phyloP scores from a whole-genome alignment of 805 yeast species.

The Metschnikowia matae region DNA sequence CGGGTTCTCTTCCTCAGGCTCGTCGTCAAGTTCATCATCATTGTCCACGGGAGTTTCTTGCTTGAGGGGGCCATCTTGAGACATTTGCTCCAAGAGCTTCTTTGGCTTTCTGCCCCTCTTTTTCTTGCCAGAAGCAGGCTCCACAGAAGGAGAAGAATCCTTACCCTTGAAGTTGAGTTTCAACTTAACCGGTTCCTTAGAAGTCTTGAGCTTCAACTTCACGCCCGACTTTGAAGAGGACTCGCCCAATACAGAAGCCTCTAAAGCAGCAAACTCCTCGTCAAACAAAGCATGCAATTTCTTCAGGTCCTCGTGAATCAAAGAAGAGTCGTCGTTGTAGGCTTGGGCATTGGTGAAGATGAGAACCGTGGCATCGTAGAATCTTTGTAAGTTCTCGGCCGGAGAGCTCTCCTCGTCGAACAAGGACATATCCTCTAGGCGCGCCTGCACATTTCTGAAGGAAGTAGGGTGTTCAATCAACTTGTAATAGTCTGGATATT shows the following conservation, averaged over 20 bases:
- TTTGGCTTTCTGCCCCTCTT: constrained; percentile 22
- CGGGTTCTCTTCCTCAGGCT: constrained; percentile 4
- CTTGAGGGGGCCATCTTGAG: constrained; percentile 12
- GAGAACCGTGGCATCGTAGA: constrained; percentile 53
- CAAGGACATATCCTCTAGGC: constrained; percentile 48
- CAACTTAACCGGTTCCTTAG: constrained; percentile 24
- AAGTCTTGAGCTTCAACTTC: constrained; percentile 26
- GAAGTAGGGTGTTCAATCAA: constrained; percentile 73
- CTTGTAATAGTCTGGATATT: constrained; percentile 77
- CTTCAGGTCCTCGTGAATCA: constrained; percentile 67
- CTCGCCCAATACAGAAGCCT: constrained; percentile 19
- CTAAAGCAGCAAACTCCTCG: constrained; percentile 32
- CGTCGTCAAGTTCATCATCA: constrained; percentile 10
- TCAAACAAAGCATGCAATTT: constrained; percentile 53
- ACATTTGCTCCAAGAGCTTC: constrained; percentile 19
- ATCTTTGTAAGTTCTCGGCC: constrained; percentile 51
- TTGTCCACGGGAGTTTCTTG: constrained; percentile 8
- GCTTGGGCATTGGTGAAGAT: constrained; percentile 76
- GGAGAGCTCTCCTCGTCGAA: constrained; percentile 21
- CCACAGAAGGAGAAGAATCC: constrained; percentile 7
- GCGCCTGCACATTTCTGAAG: constrained; percentile 52
- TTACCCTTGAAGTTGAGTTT: constrained; percentile 26
- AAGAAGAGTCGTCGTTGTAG: constrained; percentile 71
- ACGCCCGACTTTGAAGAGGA: constrained; percentile 16
- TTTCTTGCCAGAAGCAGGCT: constrained; percentile 17